Evolutionary conservation across 2,329 filamentous ascomycete genomes (phyloP), one percentile per base, ranked within the genome.

Genomic region (Drechslerella coelobrocha): DNA sequence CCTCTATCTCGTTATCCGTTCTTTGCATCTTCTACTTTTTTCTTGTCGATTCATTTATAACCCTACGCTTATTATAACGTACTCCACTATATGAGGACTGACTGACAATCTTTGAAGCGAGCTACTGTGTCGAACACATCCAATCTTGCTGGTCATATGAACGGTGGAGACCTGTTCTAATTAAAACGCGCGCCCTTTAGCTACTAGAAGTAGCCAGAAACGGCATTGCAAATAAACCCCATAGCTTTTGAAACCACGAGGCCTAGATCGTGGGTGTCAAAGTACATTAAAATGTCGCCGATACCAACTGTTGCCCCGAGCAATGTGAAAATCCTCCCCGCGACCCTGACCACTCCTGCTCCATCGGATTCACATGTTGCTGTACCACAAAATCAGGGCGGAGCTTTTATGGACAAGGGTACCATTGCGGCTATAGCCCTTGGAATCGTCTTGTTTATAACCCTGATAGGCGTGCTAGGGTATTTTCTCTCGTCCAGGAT

Each of bases 371-470:
- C 54, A 2, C 19, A 52, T 2, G 29, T 26, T 23, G n/a, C 14
- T 37, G 9, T 3, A n/a, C 1, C 24, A 9, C 29, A 27, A 23
- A 21, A 14, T 14, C 27, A 51, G 31, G 56, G 24, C 27, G 21
- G 45, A 0, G 51, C 54, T 24, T 45, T 9, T 21, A 63, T 71
- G 12, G 53, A 60, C 41, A 17, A 29, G 2, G 63, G 66, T 53
- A 63, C 66, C 31, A 63, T 71, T 24, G 66, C 66, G 17, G 66
- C 66, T 2, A 50, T 71, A 23, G 21, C 54, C 1, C 59, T 71
- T 4, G 66, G 66, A 5, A 23, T 60, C 14, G 48, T 50, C n/a
- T 29, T 71, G 53, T 71, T 71, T 23, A 31, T 59, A 17, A 71
- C 59, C 1, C 29, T 71, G 19, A 9, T 63, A 6, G 53, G 59